Evolutionary conservation across 176 grass and related monocot genomes (phyloP), one percentile per base, ranked within the genome.

Genomic region (Triticum timopheevii): DNA sequence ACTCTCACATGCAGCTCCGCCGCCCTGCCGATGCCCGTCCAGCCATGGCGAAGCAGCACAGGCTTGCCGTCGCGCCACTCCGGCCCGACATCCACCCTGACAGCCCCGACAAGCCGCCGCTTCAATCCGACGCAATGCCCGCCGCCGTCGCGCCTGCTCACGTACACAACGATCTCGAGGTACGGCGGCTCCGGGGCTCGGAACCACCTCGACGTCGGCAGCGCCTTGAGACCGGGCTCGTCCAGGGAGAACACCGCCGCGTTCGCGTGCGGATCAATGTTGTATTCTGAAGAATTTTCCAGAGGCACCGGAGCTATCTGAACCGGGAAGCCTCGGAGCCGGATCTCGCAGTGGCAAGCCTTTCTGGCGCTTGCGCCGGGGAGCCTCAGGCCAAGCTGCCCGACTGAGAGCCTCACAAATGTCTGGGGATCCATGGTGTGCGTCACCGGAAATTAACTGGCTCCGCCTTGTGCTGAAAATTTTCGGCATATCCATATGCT

Each of bases 211-310:
- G 90, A 66, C 13, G 86, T 44, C 44, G 65, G 72, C 31, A 90
- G 80, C 5, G 74, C 78, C 66, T 67, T 88, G 7, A 98, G 65
- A 23, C 94, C 90, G 34, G 90, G 84, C 30, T 98, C 92, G 69
- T 88, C 92, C 12, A 98, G 88, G 85, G 94, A 98, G 88, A 98
- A 98, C 61, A 96, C 71, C 7, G 82, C 82, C 31, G 64, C 93
- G 61, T 90, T 95, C 7, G 85, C 80, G 82, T 92, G 87, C 31
- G 69, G 86, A 23, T 94, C 92, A 3, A 81, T 69, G 84, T 78
- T 80, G 85, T 86, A 61, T 74, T 92, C 88, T 31, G 90, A 35
- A 3, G 88, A 87, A 38, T 86, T 88, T 45, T 90, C 40, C 33
- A 96, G 56, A 5, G 96, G 92, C 72, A 75, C 72, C 1, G 65